These are phyloP conservation scores for Taphrina betulina DNA, from an alignment of 1,139 yeast genomes.

Conservation along the genomic window DNA sequence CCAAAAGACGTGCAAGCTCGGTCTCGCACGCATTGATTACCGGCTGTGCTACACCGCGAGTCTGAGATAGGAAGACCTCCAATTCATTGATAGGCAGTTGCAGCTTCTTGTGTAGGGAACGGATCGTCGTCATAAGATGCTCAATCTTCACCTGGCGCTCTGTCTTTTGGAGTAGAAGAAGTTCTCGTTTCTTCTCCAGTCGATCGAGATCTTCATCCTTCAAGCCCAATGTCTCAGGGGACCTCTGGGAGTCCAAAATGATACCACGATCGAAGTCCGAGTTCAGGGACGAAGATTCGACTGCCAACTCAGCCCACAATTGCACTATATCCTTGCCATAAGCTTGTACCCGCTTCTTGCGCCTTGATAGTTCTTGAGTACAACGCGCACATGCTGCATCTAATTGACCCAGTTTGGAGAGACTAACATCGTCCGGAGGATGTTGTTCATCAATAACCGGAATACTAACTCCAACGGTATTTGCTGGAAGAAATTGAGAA, in stretches of 20 bases:
- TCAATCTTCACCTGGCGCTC: slow-evolving; percentile 37
- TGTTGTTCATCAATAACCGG: slow-evolving; percentile 5
- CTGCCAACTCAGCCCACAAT: slow-evolving; percentile 28
- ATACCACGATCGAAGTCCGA: slow-evolving; percentile 17
- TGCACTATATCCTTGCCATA: slow-evolving; percentile 17
- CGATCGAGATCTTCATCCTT: slow-evolving; percentile 39
- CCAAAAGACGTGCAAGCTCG: slow-evolving; percentile 60
- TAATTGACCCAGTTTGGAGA: slow-evolving; percentile 18
- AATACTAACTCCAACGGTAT: background rate
- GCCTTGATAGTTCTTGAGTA: slow-evolving; percentile 2
- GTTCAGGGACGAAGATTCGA: slow-evolving; percentile 2
- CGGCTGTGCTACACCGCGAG: slow-evolving; percentile 44
- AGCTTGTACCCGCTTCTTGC: slow-evolving; percentile 17
- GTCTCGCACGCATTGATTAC: slow-evolving; percentile 48
- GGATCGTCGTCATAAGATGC: slow-evolving; percentile 35
- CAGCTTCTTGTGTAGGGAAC: slow-evolving; percentile 43
- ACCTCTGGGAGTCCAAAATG: slow-evolving; percentile 34
- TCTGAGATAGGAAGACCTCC: slow-evolving; percentile 40
- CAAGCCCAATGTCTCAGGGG: slow-evolving; percentile 42
- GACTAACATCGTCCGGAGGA: slow-evolving; percentile 29
- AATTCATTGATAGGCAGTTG: slow-evolving; percentile 39
- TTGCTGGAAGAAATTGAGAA: background rate
- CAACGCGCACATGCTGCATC: slow-evolving; percentile 16
- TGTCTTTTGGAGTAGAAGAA: slow-evolving; percentile 37
- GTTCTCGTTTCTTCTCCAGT: slow-evolving; percentile 36